These are phyloP conservation scores for Exophiala viscosa DNA, from an alignment of 2,329 filamentous ascomycete species.

Conservation along the genomic window DNA sequence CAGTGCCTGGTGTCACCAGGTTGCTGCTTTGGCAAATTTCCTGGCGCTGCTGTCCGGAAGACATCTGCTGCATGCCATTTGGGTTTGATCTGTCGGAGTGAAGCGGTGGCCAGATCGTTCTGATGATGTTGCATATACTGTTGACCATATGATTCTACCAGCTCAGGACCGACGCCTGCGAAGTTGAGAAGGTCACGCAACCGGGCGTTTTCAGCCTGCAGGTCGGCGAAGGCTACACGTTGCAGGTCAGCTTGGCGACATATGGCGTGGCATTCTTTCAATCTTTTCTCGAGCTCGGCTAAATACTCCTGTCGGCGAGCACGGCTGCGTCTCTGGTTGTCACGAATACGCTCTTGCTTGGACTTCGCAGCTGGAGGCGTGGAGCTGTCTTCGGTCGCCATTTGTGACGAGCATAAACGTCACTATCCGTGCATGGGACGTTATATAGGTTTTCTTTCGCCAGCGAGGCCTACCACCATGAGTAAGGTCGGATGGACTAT, in stretches of 20 bases:
- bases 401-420: not conserved
- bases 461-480: no score
- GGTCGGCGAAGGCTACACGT: constrained; percentile 13
- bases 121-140: not conserved
- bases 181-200: constrained; percentile 17
- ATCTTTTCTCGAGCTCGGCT: constrained; percentile 22
- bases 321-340: constrained; percentile 30
- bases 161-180: constrained; percentile 17
- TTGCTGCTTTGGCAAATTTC: not conserved
- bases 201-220: constrained; percentile 22
- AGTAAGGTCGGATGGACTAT: no score
- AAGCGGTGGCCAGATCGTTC: not conserved
- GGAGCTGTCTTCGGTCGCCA: constrained; percentile 11
- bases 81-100: constrained; percentile 11
- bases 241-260: constrained; percentile 24
- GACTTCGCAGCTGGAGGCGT: constrained; percentile 8
- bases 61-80: constrained; percentile 1
- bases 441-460: no score
- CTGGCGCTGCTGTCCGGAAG: not conserved
- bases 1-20: not conserved
- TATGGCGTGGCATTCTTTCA: constrained; percentile 23
- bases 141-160: constrained; percentile 14
- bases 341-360: constrained; percentile 27
- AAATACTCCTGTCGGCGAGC: constrained; percentile 27
- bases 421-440: not conserved